Percentiles rank a stretch among this genome's conserved stretches.
Evolutionary conservation across 768 basidiomycete species (phyloP).

Genomic region (Boletus subcaerulescens): DNA sequence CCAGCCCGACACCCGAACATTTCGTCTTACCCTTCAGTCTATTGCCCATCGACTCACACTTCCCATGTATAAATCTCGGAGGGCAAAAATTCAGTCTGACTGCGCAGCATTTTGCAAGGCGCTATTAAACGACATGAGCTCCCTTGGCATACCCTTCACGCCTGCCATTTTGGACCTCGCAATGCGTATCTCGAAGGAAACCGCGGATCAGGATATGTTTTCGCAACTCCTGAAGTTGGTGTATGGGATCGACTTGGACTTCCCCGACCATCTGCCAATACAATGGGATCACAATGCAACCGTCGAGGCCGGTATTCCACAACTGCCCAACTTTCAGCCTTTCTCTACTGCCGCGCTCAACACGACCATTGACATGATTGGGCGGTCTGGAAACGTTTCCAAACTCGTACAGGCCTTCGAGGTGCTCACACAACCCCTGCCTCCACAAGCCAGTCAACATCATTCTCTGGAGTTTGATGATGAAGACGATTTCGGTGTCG

Average conservation of each 20-base stretch:
- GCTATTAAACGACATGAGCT: slow-evolving; percentile 58
- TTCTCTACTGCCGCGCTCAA: slow-evolving; percentile 69
- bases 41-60: slow-evolving; percentile 65
- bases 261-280: slow-evolving; percentile 63
- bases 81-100: slow-evolving; percentile 37
- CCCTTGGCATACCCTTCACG: slow-evolving; percentile 46
- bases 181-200: slow-evolving; percentile 64
- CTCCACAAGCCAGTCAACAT: slow-evolving; percentile 42
- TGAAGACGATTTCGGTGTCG: slow-evolving; percentile 52
- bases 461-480: slow-evolving; percentile 60
- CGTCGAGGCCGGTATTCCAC: slow-evolving; percentile 11
- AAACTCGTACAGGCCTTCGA: slow-evolving; percentile 76
- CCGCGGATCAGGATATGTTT: slow-evolving; percentile 53
- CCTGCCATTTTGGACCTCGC: slow-evolving; percentile 63
- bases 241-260: slow-evolving; percentile 75
- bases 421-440: slow-evolving; percentile 70
- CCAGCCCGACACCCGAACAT: slow-evolving; percentile 53
- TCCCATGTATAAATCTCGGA: slow-evolving; percentile 43
- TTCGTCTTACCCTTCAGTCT: slow-evolving; percentile 63
- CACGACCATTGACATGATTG: slow-evolving; percentile 69
- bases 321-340: slow-evolving; percentile 34
- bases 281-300: slow-evolving; percentile 11
- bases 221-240: slow-evolving; percentile 59
- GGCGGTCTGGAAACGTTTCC: slow-evolving; percentile 55
- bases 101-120: slow-evolving; percentile 46